Evolutionary conservation across 305 asterid genomes (phyloP).

Genomic region (Rubia tinctorum): DNA sequence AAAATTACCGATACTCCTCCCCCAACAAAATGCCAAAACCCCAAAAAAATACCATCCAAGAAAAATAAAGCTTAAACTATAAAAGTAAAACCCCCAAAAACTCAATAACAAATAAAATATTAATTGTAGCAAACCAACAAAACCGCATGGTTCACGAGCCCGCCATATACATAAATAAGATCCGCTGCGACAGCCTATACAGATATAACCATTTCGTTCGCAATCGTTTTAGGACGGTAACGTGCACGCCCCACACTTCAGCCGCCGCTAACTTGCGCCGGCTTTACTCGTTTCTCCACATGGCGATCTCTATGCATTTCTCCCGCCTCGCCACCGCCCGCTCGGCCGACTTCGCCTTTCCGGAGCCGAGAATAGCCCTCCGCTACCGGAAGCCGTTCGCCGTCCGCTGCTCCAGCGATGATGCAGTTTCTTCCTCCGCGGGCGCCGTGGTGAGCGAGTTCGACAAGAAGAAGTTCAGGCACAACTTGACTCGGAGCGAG

Average conservation of each 20-base stretch:
- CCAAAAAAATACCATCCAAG: slow-evolving; percentile 5
- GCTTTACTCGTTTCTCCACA: slow-evolving; percentile 16
- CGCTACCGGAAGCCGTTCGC: slow-evolving; percentile 43
- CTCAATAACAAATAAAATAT: neutral
- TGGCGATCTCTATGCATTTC: slow-evolving; percentile 80
- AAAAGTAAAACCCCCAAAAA: neutral
- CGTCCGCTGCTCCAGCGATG: slow-evolving; percentile 66
- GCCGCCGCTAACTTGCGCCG: slow-evolving; percentile 29
- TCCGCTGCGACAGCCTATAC: neutral
- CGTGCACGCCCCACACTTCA: neutral
- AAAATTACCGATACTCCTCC: slow-evolving; percentile 11
- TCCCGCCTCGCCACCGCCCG: slow-evolving; percentile 41
- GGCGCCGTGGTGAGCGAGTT: slow-evolving; percentile 52
- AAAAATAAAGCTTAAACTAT: slow-evolving; percentile 1
- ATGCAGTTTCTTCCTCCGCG: slow-evolving; percentile 42
- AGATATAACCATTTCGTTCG: neutral
- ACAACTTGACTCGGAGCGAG: slow-evolving; percentile 80
- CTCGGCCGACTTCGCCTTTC: slow-evolving; percentile 41
- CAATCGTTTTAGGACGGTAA: neutral
- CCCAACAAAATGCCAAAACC: slow-evolving; percentile 14
- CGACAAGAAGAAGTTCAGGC: slow-evolving; percentile 78
- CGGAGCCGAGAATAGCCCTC: slow-evolving; percentile 41
- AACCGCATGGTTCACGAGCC: slow-evolving; percentile 19
- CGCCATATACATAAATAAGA: slow-evolving; percentile 1
- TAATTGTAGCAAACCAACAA: neutral